These are phyloP conservation scores for Gonium pectorale DNA, from an alignment of 139 green algal species.

Conservation along the genomic window DNA sequence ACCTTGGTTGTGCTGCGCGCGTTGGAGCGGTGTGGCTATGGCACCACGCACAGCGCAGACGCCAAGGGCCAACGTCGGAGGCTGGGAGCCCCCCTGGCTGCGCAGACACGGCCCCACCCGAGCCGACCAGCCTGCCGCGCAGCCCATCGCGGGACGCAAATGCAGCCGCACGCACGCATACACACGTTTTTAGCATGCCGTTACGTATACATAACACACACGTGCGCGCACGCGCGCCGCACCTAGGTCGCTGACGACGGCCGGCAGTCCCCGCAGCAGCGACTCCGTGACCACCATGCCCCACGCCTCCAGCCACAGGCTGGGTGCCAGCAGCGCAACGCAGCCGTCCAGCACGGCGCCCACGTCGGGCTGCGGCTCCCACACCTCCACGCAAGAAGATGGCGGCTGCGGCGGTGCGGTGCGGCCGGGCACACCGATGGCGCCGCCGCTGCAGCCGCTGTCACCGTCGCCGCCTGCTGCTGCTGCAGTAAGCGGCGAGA, in stretches of 20 bases:
- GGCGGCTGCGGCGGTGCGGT: not conserved
- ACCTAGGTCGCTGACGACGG: conserved; percentile 51
- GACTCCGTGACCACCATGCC: conserved; percentile 67
- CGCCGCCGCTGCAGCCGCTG: not conserved
- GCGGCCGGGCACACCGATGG: not conserved
- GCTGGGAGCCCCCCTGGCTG: too few relatives aligned
- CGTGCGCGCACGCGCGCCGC: not conserved
- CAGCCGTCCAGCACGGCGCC: conserved; percentile 36
- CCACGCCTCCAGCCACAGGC: conserved; percentile 68
- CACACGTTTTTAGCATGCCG: too few relatives aligned
- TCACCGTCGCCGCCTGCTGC: not conserved
- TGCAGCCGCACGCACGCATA: too few relatives aligned
- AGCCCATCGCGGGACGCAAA: not conserved
- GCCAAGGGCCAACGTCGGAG: too few relatives aligned
- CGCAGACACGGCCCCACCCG: too few relatives aligned
- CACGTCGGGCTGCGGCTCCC: conserved; percentile 45
- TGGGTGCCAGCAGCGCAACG: conserved; percentile 57
- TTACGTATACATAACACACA: too few relatives aligned
- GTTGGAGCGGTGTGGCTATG: too few relatives aligned
- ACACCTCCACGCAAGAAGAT: not conserved
- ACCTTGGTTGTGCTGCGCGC: too few relatives aligned
- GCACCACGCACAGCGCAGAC: too few relatives aligned
- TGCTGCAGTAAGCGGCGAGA: not conserved
- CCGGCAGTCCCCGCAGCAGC: conserved; percentile 55
- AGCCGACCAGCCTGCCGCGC: not conserved